These are phyloP conservation scores for Juglanconis oblonga DNA, from an alignment of 2,329 filamentous ascomycete genomes.

Conservation along the genomic window DNA sequence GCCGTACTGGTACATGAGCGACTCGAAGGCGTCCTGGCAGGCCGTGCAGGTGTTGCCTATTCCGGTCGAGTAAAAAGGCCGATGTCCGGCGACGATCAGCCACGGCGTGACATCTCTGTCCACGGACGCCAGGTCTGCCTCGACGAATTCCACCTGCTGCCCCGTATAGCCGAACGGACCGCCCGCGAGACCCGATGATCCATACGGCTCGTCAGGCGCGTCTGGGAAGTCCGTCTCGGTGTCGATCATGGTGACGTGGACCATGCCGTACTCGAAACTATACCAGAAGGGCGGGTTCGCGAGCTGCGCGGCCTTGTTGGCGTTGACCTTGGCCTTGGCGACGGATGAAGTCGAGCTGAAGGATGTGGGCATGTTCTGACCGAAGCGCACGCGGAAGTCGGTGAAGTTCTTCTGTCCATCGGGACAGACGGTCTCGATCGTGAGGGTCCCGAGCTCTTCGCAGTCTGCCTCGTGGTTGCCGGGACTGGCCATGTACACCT, in stretches of 20 bases:
- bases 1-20: conserved; percentile 51
- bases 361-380: conserved; percentile 46
- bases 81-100: conserved; percentile 43
- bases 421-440: conserved; percentile 34
- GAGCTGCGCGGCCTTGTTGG: conserved; percentile 42
- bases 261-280: conserved; percentile 58
- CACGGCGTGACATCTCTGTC: conserved; percentile 54
- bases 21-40: conserved; percentile 53
- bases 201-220: conserved; percentile 43
- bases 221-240: conserved; percentile 55
- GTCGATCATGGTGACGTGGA: conserved; percentile 52
- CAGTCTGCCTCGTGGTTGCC: conserved; percentile 61
- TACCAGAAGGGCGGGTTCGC: conserved; percentile 57
- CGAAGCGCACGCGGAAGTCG: conserved; percentile 55
- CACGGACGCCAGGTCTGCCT: conserved; percentile 53
- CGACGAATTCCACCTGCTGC: conserved; percentile 54
- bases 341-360: conserved; percentile 48
- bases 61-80: conserved; percentile 45
- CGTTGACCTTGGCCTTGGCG: conserved; percentile 37
- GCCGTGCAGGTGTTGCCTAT: conserved; percentile 33
- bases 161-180: conserved; percentile 47
- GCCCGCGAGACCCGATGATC: conserved; percentile 38
- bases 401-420: conserved; percentile 59
- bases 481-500: conserved; percentile 54
- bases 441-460: conserved; percentile 33